A percentile compares a stretch with the other conserved stretches of the same genome.
These are phyloP conservation scores for Boletus sensibilis DNA, from an alignment of 768 basidiomycete genomes.

Conservation along the genomic window DNA sequence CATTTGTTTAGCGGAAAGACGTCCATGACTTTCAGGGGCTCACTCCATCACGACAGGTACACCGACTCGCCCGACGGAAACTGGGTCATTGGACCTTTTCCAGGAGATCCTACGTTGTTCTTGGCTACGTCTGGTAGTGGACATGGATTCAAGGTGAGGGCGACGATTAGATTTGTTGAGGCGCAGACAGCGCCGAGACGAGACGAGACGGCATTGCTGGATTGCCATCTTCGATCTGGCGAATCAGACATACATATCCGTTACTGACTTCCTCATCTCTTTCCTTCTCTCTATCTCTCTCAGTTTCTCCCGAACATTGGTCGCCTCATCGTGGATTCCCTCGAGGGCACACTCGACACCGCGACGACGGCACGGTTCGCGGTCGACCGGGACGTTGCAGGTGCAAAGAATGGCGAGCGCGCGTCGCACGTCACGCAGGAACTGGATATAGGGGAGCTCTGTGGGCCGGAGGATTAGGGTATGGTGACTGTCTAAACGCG, in stretches of 20 bases:
- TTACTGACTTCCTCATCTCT: neutral
- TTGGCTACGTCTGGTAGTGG: conserved; percentile 89
- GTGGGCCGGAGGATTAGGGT: conserved; percentile 41
- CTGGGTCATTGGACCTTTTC: conserved; percentile 84
- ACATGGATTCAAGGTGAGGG: conserved; percentile 76
- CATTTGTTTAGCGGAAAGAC: neutral
- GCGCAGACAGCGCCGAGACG: neutral
- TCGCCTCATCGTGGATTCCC: conserved; percentile 65
- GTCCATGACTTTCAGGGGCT: neutral
- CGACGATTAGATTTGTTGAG: neutral
- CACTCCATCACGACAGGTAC: conserved; percentile 57
- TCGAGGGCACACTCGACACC: conserved; percentile 61
- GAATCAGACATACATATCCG: neutral
- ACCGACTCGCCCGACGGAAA: conserved; percentile 83
- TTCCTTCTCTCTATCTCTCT: neutral
- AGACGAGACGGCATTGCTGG: neutral
- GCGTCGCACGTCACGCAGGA: conserved; percentile 26
- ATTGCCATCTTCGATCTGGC: neutral
- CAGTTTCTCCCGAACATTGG: conserved; percentile 91
- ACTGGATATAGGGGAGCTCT: conserved; percentile 50
- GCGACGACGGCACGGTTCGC: conserved; percentile 60
- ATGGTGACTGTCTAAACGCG: neutral
- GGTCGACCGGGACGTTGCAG: conserved; percentile 43
- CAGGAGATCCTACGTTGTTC: conserved; percentile 56
- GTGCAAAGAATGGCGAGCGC: conserved; percentile 23